Evolutionary conservation across 2,329 filamentous ascomycete genomes (phyloP), one percentile per base, ranked within the genome.

Genomic region (Triangularia setosa): DNA sequence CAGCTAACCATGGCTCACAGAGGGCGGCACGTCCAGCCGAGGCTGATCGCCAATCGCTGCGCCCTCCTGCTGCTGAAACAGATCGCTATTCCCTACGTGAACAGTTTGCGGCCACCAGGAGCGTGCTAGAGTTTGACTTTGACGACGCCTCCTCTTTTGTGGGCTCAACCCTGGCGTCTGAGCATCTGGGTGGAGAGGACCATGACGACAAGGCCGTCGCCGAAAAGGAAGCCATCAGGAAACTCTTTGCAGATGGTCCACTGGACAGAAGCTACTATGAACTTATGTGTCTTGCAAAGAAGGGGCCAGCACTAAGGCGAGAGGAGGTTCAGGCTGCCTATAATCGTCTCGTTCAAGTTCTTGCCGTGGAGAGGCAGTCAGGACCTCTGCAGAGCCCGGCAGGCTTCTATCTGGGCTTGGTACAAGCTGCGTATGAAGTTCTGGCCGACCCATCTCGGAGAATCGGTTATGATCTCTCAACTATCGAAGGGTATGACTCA

Each of bases 51-150:
- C 40, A 48, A 18, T 48, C 40, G 4, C 40, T 48, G 40, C 40
- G 40, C 40, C 40, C 40, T 9, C 40, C 40, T 21, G 40, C 40
- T 48, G 18, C 40, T 48, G 40, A 48, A 21, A 48, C 52, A 55
- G 52, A 24, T n/a, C 58, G 58, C 55, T 79, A 78, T 72, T 83
- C 81, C 2, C 73, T 83, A 56, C 78, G 76, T 55, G 79, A 82
- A 54, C 79, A 83, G 62, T 83, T 83, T 64, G 79, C 81, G 21
- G 73, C 79, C 35, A 83, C 81, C 5, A 73, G 79, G 30, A 75
- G 75, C 57, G 80, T 82, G 64, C 79, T 78, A 58, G 79, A 81
- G 57, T 80, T 82, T 60, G 80, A 76, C 68, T 80, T 79, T 62
- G 81, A 83, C 68, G 81, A 83, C 66, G 77, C 74, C 21, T 80